Evolutionary conservation across 2,329 filamentous ascomycete genomes (phyloP), one percentile per base, ranked within the genome.

Genomic region (Aspergillus tanneri): DNA sequence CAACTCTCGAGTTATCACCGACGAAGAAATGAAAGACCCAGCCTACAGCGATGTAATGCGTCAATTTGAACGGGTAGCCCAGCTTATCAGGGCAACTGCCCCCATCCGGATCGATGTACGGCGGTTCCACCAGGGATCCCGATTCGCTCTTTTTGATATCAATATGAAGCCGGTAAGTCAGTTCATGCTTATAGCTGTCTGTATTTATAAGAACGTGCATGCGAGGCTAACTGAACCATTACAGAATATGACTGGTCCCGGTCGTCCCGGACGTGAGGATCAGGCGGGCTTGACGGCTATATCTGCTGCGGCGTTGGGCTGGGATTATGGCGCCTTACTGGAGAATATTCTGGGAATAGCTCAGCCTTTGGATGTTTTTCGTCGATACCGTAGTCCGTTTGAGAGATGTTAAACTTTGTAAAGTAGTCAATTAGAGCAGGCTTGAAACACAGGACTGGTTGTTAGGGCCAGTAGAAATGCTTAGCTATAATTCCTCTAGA

Each of bases 111-210:
- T 79, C 37, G 76, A 79, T 53, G 67, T 76, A 0, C 64, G 75
- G 12, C 65, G 75, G 7, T 69, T 72, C 24, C 47, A 50, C 2
- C 47, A 64, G 2, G 61, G 61, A 0, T 65, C 61, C 0, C 60
- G 61, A 2, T 79, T 79, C 62, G 72, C 72, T 0, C 57, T 78
- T 14, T 79, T 79, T 53, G 75, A 79, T 58, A 66, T 79, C 10
- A 78, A 78, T 46, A 76, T 79, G 72, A 78, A 79, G 56, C 75
- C 75, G 12, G 72, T 74, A 59, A 63, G 70, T 66, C 21, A 12
- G 22, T 5, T 19, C 16, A 34, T 32, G 43, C 21, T 10, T 25
- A 22, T 32, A 9, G 19, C 11, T 23, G 9, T 30, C 14, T 34
- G 16, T 48, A 12, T 12, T 28, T 7, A 0, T 3, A 24, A 18